These are phyloP conservation scores for Aureobasidium zeae DNA, from an alignment of 2,329 filamentous ascomycete species.

Conservation along the genomic window DNA sequence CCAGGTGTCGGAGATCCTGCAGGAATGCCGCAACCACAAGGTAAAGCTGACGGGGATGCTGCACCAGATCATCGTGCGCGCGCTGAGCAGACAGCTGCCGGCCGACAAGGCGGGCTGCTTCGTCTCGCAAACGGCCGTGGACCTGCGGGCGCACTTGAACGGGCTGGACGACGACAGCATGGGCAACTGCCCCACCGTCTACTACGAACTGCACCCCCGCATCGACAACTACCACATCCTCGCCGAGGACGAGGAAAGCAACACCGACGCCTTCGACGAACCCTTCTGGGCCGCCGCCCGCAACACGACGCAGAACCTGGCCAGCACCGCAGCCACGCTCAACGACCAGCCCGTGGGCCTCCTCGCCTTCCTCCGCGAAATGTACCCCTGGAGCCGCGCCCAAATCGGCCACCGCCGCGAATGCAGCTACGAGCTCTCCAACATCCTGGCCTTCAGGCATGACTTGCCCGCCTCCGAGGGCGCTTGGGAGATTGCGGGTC, in stretches of 20 bases:
- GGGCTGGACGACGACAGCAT: constrained; percentile 29
- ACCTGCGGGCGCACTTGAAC: constrained; percentile 32
- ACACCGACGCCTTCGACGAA: background rate
- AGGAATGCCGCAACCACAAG: constrained; percentile 26
- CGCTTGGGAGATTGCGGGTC: constrained; percentile 24
- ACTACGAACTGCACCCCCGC: constrained; percentile 23
- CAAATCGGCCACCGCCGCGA: constrained; percentile 34
- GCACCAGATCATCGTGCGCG: constrained; percentile 33
- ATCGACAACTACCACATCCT: background rate
- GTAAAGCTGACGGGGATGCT: constrained; percentile 36
- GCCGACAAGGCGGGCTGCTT: constrained; percentile 26
- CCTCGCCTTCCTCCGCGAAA: constrained; percentile 33
- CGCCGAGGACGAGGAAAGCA: constrained; percentile 18
- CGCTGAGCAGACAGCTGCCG: constrained; percentile 22
- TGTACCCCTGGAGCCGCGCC: constrained; percentile 33
- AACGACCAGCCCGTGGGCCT: constrained; percentile 37
- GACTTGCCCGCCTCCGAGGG: background rate
- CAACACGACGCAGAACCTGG: constrained; percentile 27
- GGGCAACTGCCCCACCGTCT: constrained; percentile 26
- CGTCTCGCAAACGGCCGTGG: constrained; percentile 32
- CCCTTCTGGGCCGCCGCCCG: constrained; percentile 30
- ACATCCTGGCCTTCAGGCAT: constrained; percentile 33
- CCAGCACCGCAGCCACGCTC: constrained; percentile 25
- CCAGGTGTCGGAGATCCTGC: constrained; percentile 25
- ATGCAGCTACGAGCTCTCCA: constrained; percentile 39